A percentile compares a stretch with the other conserved stretches of the same genome.
Evolutionary conservation across 352 stramenopile genomes (phyloP).

Genomic region (Globisporangium nodosum): DNA sequence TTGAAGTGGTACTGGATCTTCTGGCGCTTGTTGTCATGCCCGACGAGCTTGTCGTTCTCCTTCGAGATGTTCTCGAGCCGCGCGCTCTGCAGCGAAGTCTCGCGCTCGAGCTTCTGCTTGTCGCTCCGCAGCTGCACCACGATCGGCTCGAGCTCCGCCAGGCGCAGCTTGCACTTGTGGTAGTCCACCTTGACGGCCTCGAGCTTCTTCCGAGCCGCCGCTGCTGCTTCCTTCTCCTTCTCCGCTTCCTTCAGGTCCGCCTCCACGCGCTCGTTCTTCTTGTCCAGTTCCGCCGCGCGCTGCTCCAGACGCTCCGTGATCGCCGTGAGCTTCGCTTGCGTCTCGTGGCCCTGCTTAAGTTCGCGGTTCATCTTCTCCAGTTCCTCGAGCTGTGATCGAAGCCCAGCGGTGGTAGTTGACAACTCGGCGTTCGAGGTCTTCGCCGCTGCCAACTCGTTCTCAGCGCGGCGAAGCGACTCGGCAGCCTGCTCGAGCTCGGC

Average conservation of each 20-base stretch:
- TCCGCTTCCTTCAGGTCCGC: slow-evolving; percentile 14
- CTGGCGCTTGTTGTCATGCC: slow-evolving; percentile 72
- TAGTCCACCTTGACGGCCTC: slow-evolving; percentile 10
- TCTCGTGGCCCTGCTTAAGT: slow-evolving; percentile 17
- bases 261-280: slow-evolving; percentile 16
- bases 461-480: not conserved
- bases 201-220: slow-evolving; percentile 17
- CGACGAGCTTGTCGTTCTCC: slow-evolving; percentile 72
- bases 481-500: slow-evolving; percentile 5
- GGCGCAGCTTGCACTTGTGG: slow-evolving; percentile 5
- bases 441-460: slow-evolving; percentile 7
- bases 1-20: slow-evolving; percentile 82
- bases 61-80: slow-evolving; percentile 30
- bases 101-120: slow-evolving; percentile 45
- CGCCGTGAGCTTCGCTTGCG: slow-evolving; percentile 6
- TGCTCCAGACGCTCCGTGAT: slow-evolving; percentile 19
- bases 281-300: slow-evolving; percentile 17
- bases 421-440: slow-evolving; percentile 19
- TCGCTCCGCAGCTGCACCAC: slow-evolving; percentile 23
- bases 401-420: slow-evolving; percentile 4
- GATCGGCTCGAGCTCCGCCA: slow-evolving; percentile 11
- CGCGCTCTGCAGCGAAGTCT: slow-evolving; percentile 14
- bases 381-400: slow-evolving; percentile 16
- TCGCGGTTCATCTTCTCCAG: slow-evolving; percentile 21
- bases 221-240: not conserved